These are phyloP conservation scores for Dactylorhiza incarnata DNA, from an alignment of 106 monocot genomes.

Conservation along the genomic window DNA sequence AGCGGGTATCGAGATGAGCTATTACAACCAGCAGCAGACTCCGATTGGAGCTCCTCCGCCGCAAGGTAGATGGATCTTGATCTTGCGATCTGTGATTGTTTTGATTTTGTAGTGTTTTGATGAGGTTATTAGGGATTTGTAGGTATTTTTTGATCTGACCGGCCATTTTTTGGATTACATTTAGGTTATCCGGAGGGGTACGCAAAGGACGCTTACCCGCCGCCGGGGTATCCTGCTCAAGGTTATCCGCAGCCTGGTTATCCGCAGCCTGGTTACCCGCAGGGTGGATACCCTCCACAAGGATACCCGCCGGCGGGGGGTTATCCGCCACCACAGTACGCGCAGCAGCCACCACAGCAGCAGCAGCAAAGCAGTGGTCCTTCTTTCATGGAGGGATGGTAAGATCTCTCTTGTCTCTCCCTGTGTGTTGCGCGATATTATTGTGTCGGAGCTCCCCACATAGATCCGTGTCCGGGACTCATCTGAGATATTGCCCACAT, in stretches of 20 bases:
- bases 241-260: slow-evolving; percentile 42
- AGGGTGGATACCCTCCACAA: slow-evolving; percentile 43
- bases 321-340: slow-evolving; percentile 33
- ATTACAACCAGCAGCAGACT: slow-evolving; percentile 67
- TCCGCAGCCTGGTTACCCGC: slow-evolving; percentile 20
- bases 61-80: slow-evolving; percentile 33
- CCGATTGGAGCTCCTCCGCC: slow-evolving; percentile 71
- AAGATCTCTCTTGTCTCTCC: slow-evolving; percentile 5
- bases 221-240: slow-evolving; percentile 26
- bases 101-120: not conserved
- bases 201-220: slow-evolving; percentile 57
- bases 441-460: not conserved
- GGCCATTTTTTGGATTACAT: not conserved
- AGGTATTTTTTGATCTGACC: slow-evolving; percentile 2
- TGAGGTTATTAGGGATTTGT: slow-evolving; percentile 6
- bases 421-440: not conserved
- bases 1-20: slow-evolving; percentile 38
- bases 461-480: not conserved
- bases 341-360: slow-evolving; percentile 35
- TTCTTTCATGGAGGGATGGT: slow-evolving; percentile 83
- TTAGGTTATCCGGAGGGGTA: slow-evolving; percentile 70
- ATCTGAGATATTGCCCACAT: no score
- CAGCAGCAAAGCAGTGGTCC: slow-evolving; percentile 41
- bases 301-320: slow-evolving; percentile 17
- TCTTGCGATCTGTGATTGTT: not conserved